Percentiles rank a stretch among this genome's conserved stretches.
phyloP scores from a whole-genome alignment of 2,329 filamentous ascomycete genomes.

The Scolecobasidium constrictum region DNA sequence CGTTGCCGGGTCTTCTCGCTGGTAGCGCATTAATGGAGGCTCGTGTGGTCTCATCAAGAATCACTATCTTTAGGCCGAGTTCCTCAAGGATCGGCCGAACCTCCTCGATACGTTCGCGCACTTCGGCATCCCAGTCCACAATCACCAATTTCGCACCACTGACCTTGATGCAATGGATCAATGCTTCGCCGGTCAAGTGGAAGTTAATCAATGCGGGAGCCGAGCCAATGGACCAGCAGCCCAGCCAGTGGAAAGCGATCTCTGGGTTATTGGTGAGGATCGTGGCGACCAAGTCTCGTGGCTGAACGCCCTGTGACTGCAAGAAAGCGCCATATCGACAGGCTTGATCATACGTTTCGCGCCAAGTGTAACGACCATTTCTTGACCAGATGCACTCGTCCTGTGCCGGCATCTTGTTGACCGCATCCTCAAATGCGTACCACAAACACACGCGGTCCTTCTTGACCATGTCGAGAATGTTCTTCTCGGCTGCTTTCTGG shows the following conservation, averaged over 20 bases:
- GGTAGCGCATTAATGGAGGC: constrained; percentile 37
- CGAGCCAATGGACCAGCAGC: constrained; percentile 53
- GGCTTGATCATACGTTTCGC: constrained; percentile 42
- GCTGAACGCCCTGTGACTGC: constrained; percentile 25
- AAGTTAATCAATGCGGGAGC: constrained; percentile 63
- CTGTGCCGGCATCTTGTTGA: constrained; percentile 36
- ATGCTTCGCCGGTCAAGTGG: constrained; percentile 51
- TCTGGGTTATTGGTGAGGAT: constrained; percentile 59
- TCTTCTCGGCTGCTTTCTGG: constrained; percentile 30
- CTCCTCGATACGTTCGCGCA: constrained; percentile 47
- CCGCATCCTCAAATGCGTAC: constrained; percentile 53
- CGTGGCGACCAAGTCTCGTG: constrained; percentile 49
- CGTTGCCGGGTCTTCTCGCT: constrained; percentile 42
- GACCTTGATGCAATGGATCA: constrained; percentile 55
- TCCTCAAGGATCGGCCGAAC: constrained; percentile 38
- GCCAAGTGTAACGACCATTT: constrained; percentile 48
- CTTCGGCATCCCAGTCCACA: constrained; percentile 37
- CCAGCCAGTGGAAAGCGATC: constrained; percentile 56
- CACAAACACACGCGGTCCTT: constrained; percentile 43
- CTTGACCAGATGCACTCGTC: constrained; percentile 58
- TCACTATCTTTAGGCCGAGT: constrained; percentile 47
- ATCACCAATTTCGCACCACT: constrained; percentile 29
- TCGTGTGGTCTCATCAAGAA: constrained; percentile 40
- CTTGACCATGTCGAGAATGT: constrained; percentile 13
- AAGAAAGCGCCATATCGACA: constrained; percentile 55